phyloP scores from a whole-genome alignment of 2,329 filamentous ascomycete genomes.

The Periconia sp. region DNA sequence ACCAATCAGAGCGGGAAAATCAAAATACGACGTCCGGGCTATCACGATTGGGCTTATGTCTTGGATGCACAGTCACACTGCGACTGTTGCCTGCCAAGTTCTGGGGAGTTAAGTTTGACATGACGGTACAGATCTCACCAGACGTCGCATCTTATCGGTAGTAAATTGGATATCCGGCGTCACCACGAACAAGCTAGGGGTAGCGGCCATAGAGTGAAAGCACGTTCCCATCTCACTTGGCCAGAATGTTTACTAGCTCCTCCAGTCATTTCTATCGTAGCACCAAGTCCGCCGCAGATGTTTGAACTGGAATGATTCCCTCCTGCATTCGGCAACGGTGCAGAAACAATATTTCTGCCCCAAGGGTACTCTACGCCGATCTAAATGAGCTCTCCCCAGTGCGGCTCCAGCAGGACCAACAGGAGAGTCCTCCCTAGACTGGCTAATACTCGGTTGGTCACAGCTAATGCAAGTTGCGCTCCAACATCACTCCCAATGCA shows the following conservation, averaged over 20 bases:
- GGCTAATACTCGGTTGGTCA: not conserved
- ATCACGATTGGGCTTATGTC: not conserved
- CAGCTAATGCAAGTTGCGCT: not conserved
- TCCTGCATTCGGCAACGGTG: not conserved
- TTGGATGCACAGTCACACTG: not conserved
- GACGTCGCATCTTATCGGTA: not conserved
- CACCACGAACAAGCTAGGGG: not conserved
- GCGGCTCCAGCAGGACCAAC: not conserved
- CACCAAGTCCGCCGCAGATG: not conserved
- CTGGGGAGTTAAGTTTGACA: not conserved
- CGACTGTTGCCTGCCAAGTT: not conserved
- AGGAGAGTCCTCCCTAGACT: not conserved
- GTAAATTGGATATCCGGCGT: not conserved
- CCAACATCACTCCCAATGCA: not conserved
- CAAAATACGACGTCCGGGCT: not conserved
- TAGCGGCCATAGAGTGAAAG: not conserved
- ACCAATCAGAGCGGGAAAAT: not conserved
- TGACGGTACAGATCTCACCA: not conserved
- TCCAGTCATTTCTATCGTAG: not conserved
- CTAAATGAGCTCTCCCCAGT: not conserved
- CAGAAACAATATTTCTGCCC: not conserved
- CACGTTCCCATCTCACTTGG: not conserved
- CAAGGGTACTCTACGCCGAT: too few relatives aligned
- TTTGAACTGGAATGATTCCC: not conserved
- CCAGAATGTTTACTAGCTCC: not conserved